Evolutionary conservation across 169 alveolate genomes (phyloP).

Genomic region (Eimeria tenella): DNA sequence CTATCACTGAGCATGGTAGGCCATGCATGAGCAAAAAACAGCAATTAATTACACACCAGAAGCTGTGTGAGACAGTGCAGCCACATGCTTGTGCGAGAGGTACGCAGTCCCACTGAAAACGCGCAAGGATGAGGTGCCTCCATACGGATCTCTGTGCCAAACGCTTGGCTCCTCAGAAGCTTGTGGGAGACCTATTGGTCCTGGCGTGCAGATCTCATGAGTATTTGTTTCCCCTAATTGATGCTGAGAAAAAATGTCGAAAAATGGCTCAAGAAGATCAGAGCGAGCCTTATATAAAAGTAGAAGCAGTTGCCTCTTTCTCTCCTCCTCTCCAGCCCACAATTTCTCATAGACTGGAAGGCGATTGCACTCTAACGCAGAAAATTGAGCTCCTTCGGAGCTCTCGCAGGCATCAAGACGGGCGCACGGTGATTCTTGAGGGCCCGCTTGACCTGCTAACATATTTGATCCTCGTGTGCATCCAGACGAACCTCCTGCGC

Average conservation of each 20-base stretch:
- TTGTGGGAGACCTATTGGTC: background rate
- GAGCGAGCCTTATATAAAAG: conserved; percentile 27
- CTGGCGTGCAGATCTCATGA: background rate
- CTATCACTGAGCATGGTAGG: background rate
- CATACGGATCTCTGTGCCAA: conserved; percentile 35
- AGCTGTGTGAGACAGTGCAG: conserved; percentile 61
- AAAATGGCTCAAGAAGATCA: conserved; percentile 58
- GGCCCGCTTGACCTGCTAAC: background rate
- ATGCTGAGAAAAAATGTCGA: conserved; percentile 11
- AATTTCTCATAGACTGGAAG: background rate
- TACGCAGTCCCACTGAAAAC: conserved; percentile 68
- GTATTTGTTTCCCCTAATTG: background rate
- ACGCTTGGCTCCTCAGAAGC: conserved; percentile 59
- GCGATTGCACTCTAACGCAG: background rate
- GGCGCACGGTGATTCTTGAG: background rate
- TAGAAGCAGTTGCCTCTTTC: background rate
- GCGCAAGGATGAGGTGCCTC: conserved; percentile 48
- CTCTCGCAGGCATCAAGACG: background rate
- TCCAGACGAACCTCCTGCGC: conserved; percentile 21
- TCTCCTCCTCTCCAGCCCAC: conserved; percentile 33
- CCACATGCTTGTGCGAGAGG: conserved; percentile 43
- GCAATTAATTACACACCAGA: conserved; percentile 8
- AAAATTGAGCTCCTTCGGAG: background rate
- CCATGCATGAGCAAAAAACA: background rate
- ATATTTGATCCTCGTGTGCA: background rate